These are phyloP conservation scores for Erythrobasidium yunnanense DNA, from an alignment of 768 basidiomycete species.

Conservation along the genomic window DNA sequence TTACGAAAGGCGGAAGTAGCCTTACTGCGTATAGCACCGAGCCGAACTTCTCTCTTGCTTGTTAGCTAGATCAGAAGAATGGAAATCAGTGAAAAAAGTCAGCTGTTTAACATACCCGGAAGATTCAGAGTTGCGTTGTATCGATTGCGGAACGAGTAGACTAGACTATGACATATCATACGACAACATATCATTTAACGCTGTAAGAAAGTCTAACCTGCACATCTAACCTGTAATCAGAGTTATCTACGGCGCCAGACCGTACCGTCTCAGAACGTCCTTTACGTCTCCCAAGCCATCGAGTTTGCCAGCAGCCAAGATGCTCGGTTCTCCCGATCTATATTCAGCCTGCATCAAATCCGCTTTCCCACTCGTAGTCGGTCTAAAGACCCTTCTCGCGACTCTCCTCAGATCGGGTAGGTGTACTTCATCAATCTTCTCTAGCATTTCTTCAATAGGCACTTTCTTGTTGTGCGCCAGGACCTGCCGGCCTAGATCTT, in stretches of 20 bases:
- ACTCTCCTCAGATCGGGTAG: slow-evolving; percentile 62
- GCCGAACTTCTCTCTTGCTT: not conserved
- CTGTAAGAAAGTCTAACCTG: too few species aligned
- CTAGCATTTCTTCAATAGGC: slow-evolving; percentile 80
- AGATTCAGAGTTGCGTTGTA: too few species aligned
- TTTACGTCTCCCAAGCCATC: slow-evolving; percentile 26
- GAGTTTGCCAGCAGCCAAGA: slow-evolving; percentile 32
- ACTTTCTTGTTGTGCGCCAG: slow-evolving; percentile 78
- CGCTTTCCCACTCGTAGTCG: not conserved
- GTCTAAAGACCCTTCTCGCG: slow-evolving; percentile 57
- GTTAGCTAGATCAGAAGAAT: not conserved
- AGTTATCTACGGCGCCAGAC: slow-evolving; percentile 2
- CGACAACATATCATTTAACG: too few species aligned
- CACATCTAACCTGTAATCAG: too few species aligned
- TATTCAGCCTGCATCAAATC: not conserved
- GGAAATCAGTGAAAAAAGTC: too few species aligned
- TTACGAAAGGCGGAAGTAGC: not conserved
- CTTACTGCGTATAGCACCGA: not conserved
- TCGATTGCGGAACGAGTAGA: too few species aligned
- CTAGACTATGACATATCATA: too few species aligned
- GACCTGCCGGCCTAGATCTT: slow-evolving; percentile 83
- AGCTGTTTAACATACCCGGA: too few species aligned
- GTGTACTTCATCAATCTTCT: slow-evolving; percentile 66
- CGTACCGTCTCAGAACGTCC: slow-evolving; percentile 2
- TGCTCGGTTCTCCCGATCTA: slow-evolving; percentile 35